Conservation (phyloP, 495 filamentous ascomycete genomes). For the Annulohypoxylon moriforme region DNA sequence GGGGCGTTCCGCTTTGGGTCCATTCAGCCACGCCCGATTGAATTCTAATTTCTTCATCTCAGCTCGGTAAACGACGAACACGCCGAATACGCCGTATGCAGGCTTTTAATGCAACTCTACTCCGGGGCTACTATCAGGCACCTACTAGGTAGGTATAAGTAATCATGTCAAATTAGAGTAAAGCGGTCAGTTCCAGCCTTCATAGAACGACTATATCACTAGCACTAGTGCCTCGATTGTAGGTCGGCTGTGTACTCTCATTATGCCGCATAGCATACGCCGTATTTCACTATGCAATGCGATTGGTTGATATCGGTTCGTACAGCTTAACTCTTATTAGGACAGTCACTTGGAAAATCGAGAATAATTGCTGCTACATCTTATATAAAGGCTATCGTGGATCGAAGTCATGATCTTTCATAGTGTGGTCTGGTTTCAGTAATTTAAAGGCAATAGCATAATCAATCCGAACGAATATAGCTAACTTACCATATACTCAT, state of each 20-base stretch:
- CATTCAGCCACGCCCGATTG: conserved; percentile 4
- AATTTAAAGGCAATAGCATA: neutral
- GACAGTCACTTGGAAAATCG: neutral
- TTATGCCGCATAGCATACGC: conserved; percentile 17
- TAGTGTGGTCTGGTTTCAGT: neutral
- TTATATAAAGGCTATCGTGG: neutral
- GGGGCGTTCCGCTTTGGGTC: too few relatives aligned
- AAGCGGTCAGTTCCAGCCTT: too few relatives aligned
- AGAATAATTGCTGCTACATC: neutral
- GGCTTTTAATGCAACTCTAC: too few relatives aligned
- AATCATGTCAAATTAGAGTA: too few relatives aligned
- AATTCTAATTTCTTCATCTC: neutral
- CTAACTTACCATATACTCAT: neutral
- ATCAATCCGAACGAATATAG: neutral
- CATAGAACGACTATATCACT: neutral
- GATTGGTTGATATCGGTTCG: conserved; percentile 36
- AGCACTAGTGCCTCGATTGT: neutral
- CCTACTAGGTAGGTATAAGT: too few relatives aligned
- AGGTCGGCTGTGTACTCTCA: neutral
- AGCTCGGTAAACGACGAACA: too few relatives aligned
- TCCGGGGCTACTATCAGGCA: too few relatives aligned
- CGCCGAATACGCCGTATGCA: conserved; percentile 5
- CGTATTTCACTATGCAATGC: conserved; percentile 40
- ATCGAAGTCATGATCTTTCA: neutral
- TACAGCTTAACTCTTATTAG: conserved; percentile 8